Base-by-base conservation (phyloP, 2,329 filamentous ascomycete species). In the Fusarium solani-melongenae region DNA sequence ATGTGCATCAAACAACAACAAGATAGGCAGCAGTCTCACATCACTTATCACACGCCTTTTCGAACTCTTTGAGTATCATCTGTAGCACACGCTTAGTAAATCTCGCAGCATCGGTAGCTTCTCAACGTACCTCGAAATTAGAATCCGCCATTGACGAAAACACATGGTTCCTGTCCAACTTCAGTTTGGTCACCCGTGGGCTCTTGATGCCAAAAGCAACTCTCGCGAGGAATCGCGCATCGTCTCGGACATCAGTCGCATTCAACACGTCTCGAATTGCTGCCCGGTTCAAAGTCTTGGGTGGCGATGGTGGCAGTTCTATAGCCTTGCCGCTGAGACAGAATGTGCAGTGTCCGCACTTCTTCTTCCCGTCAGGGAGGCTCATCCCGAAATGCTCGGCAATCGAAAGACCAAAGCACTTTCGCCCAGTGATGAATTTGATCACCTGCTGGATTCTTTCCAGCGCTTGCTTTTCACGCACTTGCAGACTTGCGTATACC, bases 141-240 rank as follows among this genome's bases (percentile, higher is more conserved):
- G 90, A 87, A 65, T 89, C 84, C 29, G 83, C 85, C 82, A 91
- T 84, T 5, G 86, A 88, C 53, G 85, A 86, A 75, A 90, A 91
- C 0, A 87, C 83, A 0, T 68, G 36, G 9, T 78, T 78, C 59
- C 81, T 86, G 14, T 84, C 81, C 34, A 91, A 72, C 75, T 86
- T 88, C 61, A 89, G 77, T 39, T 82, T 78, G 6, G 80, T 83
- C 1, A 90, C 84, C 1, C 89, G 81, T 0, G 90, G 90, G 72
- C 88, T 92, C 51, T 82, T 83, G 76, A 92, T 91, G 0, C 90
- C 90, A 76, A 91, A 92, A 0, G 89, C 90, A 5, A 92, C 81
- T 22, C 88, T 84, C 0, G 90, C 88, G 31, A 92, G 80, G 71
- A 91, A 88, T 14, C 90, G 80, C 3, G 90, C 84, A 76, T 92